These are phyloP conservation scores for Setomelanomma holmii DNA, from an alignment of 2,329 filamentous ascomycete species.

Conservation along the genomic window DNA sequence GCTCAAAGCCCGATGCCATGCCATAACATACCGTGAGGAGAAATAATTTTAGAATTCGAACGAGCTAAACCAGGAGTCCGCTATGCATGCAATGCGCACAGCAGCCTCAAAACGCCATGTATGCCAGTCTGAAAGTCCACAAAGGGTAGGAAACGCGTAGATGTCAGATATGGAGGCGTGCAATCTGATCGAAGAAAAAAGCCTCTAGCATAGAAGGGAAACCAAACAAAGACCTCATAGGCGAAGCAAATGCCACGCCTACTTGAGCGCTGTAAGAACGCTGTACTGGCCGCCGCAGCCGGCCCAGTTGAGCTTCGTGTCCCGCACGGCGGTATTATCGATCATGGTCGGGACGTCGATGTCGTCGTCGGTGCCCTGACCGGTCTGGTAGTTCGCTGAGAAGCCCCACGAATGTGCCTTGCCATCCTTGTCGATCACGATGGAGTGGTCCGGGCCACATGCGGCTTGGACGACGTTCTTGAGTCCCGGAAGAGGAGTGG, in stretches of 20 bases:
- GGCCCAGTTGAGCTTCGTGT: slow-evolving; percentile 76
- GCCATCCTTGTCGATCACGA: slow-evolving; percentile 73
- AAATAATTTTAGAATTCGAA: slow-evolving; percentile 4
- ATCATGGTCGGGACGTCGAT: slow-evolving; percentile 78
- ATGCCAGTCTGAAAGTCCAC: slow-evolving; percentile 20
- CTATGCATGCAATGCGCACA: slow-evolving; percentile 13
- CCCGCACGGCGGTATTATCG: slow-evolving; percentile 82
- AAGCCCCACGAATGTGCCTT: slow-evolving; percentile 83
- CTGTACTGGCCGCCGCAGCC: slow-evolving; percentile 89
- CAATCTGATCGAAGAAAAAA: slow-evolving; percentile 9
- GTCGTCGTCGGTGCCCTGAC: slow-evolving; percentile 79
- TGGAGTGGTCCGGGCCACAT: slow-evolving; percentile 74
- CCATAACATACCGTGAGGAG: slow-evolving; percentile 7
- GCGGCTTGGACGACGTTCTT: slow-evolving; percentile 63
- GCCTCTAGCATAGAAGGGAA: neutral
- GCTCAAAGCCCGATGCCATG: slow-evolving; percentile 5
- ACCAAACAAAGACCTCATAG: neutral
- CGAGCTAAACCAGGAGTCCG: slow-evolving; percentile 8
- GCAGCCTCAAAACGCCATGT: slow-evolving; percentile 27
- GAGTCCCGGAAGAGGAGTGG: slow-evolving; percentile 67
- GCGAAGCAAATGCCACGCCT: too few species aligned
- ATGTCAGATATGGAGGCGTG: slow-evolving; percentile 15
- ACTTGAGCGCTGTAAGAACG: slow-evolving; percentile 58
- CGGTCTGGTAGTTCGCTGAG: slow-evolving; percentile 80
- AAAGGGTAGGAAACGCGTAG: slow-evolving; percentile 4